phyloP scores from a whole-genome alignment of 306 rosid species.

The Hippophae gyantsensis region DNA sequence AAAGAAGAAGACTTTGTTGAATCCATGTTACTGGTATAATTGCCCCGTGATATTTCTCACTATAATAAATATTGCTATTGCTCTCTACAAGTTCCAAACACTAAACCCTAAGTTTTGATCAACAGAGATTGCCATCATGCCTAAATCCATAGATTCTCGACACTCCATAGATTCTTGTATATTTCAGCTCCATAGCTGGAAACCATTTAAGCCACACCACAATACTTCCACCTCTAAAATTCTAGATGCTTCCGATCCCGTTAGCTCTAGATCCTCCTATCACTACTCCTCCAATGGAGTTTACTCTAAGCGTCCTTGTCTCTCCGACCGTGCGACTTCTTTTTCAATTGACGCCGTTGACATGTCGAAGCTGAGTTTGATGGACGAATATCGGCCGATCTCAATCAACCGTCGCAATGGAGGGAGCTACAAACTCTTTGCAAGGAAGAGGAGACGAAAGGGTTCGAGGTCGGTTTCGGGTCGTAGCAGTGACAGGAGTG shows the following conservation, averaged over 20 bases:
- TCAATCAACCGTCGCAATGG: constrained; percentile 16
- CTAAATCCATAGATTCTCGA: constrained; percentile 48
- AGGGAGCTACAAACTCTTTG: constrained; percentile 46
- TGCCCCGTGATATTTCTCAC: neutral
- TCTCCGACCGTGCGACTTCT: constrained; percentile 72
- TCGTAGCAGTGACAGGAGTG: constrained; percentile 92
- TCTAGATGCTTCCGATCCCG: constrained; percentile 27
- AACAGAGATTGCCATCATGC: constrained; percentile 28
- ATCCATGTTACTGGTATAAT: no score
- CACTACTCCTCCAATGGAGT: constrained; percentile 31
- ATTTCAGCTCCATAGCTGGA: constrained; percentile 66
- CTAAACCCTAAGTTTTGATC: neutral
- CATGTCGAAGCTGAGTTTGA: constrained; percentile 55
- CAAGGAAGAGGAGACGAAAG: constrained; percentile 70
- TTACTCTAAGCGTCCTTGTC: constrained; percentile 77
- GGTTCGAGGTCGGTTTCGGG: constrained; percentile 96
- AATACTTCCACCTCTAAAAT: constrained; percentile 28
- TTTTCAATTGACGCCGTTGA: constrained; percentile 53
- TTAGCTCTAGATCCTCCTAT: constrained; percentile 16
- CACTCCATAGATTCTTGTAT: constrained; percentile 56
- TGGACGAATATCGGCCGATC: constrained; percentile 48
- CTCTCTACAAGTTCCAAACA: neutral
- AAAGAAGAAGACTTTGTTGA: no score
- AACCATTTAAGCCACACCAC: constrained; percentile 53
- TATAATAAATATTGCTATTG: no score